Percentiles rank a stretch among this genome's conserved stretches.
Conservation (phyloP, 345 rosid species). For the Gossypium rotundifolium region DNA sequence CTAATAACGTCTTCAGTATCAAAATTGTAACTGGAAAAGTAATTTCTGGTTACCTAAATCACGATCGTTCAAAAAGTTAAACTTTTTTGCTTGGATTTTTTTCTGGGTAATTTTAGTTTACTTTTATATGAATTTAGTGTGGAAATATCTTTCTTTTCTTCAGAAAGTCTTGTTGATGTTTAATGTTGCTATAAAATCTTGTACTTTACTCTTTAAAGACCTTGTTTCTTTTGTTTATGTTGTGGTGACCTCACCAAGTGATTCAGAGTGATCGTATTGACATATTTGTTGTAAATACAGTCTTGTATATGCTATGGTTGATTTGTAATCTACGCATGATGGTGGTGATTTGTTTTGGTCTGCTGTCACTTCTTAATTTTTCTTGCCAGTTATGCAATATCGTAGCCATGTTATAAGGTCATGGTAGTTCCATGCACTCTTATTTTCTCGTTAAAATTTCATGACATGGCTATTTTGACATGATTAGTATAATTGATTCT, state of each 20-base stretch:
- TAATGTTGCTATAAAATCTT: too few relatives aligned
- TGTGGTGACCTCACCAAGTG: background rate
- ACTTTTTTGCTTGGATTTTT: background rate
- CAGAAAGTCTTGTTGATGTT: background rate
- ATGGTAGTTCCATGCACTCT: too few relatives aligned
- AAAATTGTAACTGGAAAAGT: background rate
- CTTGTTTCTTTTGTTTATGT: background rate
- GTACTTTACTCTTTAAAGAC: background rate
- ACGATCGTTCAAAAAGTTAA: background rate
- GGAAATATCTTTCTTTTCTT: background rate
- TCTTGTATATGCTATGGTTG: background rate
- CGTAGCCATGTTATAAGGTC: background rate
- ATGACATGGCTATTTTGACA: background rate
- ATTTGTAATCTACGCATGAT: background rate
- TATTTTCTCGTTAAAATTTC: background rate
- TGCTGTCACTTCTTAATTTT: background rate
- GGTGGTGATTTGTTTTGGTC: background rate
- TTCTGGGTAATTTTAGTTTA: background rate
- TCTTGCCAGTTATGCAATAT: background rate
- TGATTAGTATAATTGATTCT: conserved; percentile 2
- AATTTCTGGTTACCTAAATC: background rate
- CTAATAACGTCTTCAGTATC: background rate
- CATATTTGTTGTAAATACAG: background rate
- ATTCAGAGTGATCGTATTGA: background rate
- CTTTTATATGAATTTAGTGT: conserved; percentile 3